Conservation (phyloP, 108 stramenopile genomes). For the Cyclostephanos invisitatus region DNA sequence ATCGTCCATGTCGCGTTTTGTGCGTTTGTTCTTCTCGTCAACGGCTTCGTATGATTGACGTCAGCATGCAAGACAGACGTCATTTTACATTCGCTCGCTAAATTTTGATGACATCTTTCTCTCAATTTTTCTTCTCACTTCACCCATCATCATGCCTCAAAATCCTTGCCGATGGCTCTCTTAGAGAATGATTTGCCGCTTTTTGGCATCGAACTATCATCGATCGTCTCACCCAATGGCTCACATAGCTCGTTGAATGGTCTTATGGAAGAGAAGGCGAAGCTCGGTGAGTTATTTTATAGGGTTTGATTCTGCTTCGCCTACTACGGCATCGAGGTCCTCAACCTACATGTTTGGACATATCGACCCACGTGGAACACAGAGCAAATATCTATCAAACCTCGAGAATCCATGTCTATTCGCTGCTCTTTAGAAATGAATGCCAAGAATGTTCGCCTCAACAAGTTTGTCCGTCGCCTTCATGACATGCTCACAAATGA, state of each 20-base stretch:
- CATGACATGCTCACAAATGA: constrained; percentile 79
- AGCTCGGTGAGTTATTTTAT: constrained; percentile 1
- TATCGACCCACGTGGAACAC: neutral
- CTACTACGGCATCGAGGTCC: neutral
- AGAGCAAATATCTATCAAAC: constrained; percentile 1
- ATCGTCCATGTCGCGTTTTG: no score
- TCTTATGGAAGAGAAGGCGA: constrained; percentile 9
- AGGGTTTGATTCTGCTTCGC: neutral
- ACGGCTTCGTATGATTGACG: no score
- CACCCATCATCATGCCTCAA: neutral
- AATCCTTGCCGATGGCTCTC: neutral
- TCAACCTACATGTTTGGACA: neutral
- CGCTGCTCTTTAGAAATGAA: neutral
- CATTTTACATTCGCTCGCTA: no score
- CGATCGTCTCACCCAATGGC: neutral
- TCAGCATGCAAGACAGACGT: no score
- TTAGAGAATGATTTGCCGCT: constrained; percentile 1
- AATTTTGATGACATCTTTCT: no score
- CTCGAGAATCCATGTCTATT: neutral
- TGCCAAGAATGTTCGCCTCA: constrained; percentile 50
- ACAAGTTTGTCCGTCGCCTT: constrained; percentile 85
- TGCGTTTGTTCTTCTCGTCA: no score
- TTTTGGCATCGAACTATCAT: neutral
- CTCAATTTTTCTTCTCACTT: no score
- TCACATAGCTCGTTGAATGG: constrained; percentile 9